phyloP scores from a whole-genome alignment of 345 rosid species.

The Populus tremula region DNA sequence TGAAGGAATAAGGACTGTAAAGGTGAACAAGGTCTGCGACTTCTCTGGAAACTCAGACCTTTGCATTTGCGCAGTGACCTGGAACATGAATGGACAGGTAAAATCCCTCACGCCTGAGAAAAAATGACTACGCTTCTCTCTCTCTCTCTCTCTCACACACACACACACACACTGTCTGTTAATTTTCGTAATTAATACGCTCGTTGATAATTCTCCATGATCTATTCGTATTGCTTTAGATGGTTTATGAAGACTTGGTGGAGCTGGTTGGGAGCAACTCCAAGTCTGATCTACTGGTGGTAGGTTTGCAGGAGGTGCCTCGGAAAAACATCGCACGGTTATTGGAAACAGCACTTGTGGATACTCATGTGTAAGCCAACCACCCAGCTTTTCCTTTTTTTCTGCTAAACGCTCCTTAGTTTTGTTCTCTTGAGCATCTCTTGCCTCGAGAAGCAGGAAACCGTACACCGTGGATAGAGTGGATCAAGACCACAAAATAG shows the following conservation, averaged over 20 bases:
- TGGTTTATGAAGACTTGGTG: conserved; percentile 34
- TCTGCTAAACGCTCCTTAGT: neutral
- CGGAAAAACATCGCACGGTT: conserved; percentile 27
- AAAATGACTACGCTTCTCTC: neutral
- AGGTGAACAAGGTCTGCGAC: conserved; percentile 35
- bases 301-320: conserved; percentile 57
- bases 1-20: conserved; percentile 54
- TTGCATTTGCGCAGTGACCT: conserved; percentile 63
- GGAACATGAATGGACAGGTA: conserved; percentile 86
- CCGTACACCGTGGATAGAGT: too few relatives aligned
- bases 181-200: too few relatives aligned
- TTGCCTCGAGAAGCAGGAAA: neutral
- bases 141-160: too few relatives aligned
- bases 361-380: conserved; percentile 40
- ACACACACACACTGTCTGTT: too few relatives aligned
- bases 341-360: conserved; percentile 35
- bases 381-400: neutral
- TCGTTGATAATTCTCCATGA: too few relatives aligned
- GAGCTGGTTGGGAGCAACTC: conserved; percentile 45
- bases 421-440: neutral
- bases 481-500: neutral
- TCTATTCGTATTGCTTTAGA: conserved; percentile 20
- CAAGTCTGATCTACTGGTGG: conserved; percentile 41
- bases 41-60: conserved; percentile 50
- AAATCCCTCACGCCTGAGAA: too few relatives aligned